phyloP scores from a whole-genome alignment of 805 yeast genomes.

The Ogataea chonburiensis region DNA sequence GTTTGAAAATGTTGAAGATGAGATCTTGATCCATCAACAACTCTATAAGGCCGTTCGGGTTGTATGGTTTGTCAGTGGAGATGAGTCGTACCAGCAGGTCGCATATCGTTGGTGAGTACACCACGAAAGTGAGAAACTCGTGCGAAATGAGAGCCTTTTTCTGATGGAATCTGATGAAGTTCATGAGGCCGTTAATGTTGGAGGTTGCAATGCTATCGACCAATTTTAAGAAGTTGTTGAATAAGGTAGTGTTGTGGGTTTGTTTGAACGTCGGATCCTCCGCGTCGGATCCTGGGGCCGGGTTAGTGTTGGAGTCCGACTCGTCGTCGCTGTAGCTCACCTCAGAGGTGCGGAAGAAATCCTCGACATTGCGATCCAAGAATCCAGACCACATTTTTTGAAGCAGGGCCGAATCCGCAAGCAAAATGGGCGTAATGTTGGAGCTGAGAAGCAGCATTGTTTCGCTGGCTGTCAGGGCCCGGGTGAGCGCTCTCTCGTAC shows the following conservation, averaged over 20 bases:
- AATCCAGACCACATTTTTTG: conserved; percentile 35
- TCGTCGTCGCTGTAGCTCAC: conserved; percentile 18
- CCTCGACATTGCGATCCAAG: conserved; percentile 26
- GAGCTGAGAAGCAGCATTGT: conserved; percentile 27
- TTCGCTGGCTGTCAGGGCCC: conserved; percentile 33
- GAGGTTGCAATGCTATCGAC: conserved; percentile 81
- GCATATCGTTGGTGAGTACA: conserved; percentile 87
- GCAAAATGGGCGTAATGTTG: conserved; percentile 24
- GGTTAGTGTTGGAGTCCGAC: conserved; percentile 5
- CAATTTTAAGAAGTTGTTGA: conserved; percentile 67
- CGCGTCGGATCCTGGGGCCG: not conserved
- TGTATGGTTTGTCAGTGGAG: conserved; percentile 87
- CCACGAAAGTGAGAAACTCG: conserved; percentile 66
- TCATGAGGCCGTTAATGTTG: conserved; percentile 72
- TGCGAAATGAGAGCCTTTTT: conserved; percentile 52
- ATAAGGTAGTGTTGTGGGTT: conserved; percentile 28
- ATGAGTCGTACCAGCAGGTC: conserved; percentile 84
- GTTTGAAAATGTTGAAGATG: conserved; percentile 65
- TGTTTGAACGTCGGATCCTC: conserved; percentile 18
- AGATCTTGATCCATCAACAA: conserved; percentile 68
- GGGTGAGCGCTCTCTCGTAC: conserved; percentile 25
- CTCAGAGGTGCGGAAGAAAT: conserved; percentile 16
- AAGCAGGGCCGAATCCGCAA: conserved; percentile 22
- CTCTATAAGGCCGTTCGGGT: conserved; percentile 82
- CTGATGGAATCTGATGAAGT: conserved; percentile 56